A percentile compares a stretch with the other conserved stretches of the same genome.
These are phyloP conservation scores for Hawksworthiomyces lignivorus DNA, from an alignment of 2,329 filamentous ascomycete genomes.

Conservation along the genomic window DNA sequence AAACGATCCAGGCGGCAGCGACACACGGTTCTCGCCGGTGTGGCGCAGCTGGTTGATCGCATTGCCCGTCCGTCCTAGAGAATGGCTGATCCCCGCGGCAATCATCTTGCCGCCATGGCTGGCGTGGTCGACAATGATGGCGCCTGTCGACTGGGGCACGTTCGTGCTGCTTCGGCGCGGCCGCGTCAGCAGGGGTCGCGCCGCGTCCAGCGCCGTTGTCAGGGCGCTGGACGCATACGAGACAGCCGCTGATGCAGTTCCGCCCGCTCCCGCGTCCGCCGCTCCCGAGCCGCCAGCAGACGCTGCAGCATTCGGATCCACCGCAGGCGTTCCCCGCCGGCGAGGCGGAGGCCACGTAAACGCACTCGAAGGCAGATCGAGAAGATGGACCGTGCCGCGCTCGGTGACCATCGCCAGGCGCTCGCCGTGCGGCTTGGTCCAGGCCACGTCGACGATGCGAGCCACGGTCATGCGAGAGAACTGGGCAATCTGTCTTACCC, in stretches of 20 bases:
- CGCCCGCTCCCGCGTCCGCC: conserved; percentile 37
- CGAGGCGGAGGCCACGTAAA: conserved; percentile 80
- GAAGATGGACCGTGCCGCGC: conserved; percentile 88
- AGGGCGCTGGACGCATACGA: conserved; percentile 64
- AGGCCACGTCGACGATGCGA: conserved; percentile 81
- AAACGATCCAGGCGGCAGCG: conserved; percentile 51
- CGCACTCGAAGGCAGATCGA: conserved; percentile 74
- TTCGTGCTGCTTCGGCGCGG: conserved; percentile 45
- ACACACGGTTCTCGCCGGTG: conserved; percentile 66
- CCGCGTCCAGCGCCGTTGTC: conserved; percentile 61
- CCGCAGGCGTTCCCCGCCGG: conserved; percentile 33
- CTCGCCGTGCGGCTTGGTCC: conserved; percentile 75
- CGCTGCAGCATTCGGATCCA: conserved; percentile 35
- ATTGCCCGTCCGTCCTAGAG: conserved; percentile 64
- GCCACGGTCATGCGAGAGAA: conserved; percentile 90
- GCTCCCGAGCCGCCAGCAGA: conserved; percentile 22
- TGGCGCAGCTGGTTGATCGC: conserved; percentile 65
- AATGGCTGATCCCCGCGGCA: conserved; percentile 66
- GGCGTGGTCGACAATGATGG: conserved; percentile 49
- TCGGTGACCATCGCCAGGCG: conserved; percentile 85
- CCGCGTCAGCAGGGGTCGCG: conserved; percentile 50
- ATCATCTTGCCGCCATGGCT: conserved; percentile 66
- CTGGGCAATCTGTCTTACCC: conserved; percentile 76
- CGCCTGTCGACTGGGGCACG: conserved; percentile 29
- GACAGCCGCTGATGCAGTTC: conserved; percentile 40